Base-by-base conservation (phyloP, 345 rosid genomes). In the Draba incana region DNA sequence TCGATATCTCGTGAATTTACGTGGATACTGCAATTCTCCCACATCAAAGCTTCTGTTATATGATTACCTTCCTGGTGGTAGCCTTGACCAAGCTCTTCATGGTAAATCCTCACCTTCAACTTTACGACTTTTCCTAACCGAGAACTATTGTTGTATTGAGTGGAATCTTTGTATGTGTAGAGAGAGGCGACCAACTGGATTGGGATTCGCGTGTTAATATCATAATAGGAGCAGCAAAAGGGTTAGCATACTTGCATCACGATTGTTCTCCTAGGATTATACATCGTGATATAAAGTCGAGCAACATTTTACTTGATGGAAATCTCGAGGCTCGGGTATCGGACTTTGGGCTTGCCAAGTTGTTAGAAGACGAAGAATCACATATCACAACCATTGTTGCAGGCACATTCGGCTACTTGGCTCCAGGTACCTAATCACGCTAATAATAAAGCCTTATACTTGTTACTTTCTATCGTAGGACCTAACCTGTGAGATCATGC, bases 211-310 rank as follows among this genome's bases (percentile, higher is more conserved):
- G 98, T 8, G 80, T 92, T 64, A 94, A 89, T 75, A 83, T 94
- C 54, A 89, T 94, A 39, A 68, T 89, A 75, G 99, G 99, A 79
- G 99, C 99, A 23, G 96, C 99, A 10, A 94, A 89, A 83, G 99
- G 99, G 65, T 77, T 94, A 71, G 89, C 99, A 52, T 92, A 94
- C 70, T 78, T 94, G 82, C 99, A 92, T 79, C 99, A 94, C 25
- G 99, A 94, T 79, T 92, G 99, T 79, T 92, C 97, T 64, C 99
- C 99, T 23, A 88, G 99, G 81, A 92, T 94, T 79, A 86, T 94
- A 74, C 99, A 94, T 61, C 97, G 99, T 56, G 99, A 94, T 80
- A 94, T 94, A 79, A 94, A 94, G 80, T 82, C 99, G 1, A 92
- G 99, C 83, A 94, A 94, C 77, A 94, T 94, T 74, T 71, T 94